phyloP scores from a whole-genome alignment of 139 green algal species.

The Mesotaenium endlicherianum region DNA sequence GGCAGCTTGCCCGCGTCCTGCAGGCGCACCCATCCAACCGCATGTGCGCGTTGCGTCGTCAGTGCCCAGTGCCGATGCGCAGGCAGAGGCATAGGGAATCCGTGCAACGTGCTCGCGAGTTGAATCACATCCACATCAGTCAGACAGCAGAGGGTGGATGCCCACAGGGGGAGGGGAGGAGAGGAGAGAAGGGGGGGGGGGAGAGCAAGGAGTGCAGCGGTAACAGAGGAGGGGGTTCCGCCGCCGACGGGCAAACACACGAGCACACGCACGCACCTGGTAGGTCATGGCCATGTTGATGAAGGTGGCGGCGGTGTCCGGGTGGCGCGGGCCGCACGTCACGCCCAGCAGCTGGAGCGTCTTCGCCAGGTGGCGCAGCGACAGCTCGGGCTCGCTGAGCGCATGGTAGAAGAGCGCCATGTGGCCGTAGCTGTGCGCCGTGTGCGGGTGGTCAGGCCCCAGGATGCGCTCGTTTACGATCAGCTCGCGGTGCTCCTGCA shows the following conservation, averaged over 20 bases:
- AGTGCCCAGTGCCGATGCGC: too few relatives aligned
- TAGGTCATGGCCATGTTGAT: conserved; percentile 62
- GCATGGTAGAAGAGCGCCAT: conserved; percentile 59
- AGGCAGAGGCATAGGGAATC: too few relatives aligned
- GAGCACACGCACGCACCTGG: too few relatives aligned
- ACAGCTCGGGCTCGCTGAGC: conserved; percentile 15
- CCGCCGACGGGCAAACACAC: too few relatives aligned
- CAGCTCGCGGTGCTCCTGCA: conserved; percentile 55
- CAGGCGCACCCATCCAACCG: too few relatives aligned
- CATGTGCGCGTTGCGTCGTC: too few relatives aligned
- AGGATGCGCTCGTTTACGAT: conserved; percentile 56
- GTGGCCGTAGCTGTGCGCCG: conserved; percentile 58
- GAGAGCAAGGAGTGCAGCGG: not conserved
- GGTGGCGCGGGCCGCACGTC: conserved; percentile 34
- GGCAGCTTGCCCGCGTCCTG: conserved; percentile 40
- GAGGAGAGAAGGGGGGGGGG: too few relatives aligned
- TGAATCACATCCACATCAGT: too few relatives aligned
- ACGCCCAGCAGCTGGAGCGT: conserved; percentile 48
- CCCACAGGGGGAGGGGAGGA: too few relatives aligned
- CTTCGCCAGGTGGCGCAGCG: conserved; percentile 42
- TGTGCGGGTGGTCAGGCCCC: conserved; percentile 58
- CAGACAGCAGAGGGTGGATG: too few relatives aligned
- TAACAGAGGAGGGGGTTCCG: not conserved
- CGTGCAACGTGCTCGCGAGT: too few relatives aligned
- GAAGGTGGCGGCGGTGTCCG: conserved; percentile 52